Evolutionary conservation across 192 early-diverging fungal genomes (phyloP), one percentile per base, ranked within the genome.

Genomic region (Gonapodya sp.): DNA sequence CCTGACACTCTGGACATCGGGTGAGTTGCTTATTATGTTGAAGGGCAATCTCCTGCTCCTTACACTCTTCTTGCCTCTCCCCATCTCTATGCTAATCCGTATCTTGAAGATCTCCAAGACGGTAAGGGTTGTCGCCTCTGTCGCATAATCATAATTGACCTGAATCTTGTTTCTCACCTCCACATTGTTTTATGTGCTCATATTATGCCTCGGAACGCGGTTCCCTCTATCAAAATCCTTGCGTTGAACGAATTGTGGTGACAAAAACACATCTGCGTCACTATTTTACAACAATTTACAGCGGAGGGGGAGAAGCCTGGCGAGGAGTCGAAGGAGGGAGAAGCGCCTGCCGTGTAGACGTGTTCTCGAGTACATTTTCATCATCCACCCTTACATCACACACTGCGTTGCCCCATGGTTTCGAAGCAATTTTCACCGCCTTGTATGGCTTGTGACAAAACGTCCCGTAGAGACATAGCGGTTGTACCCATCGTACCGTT

Each of bases 1-100:
- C 91, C 91, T 99, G 85, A 98, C 97, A 77, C 92, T 99, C 81
- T 99, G 97, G 97, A 98, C 96, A 79, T 96, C 96, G 82, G 97
- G n/a, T n/a, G n/a, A n/a, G n/a, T n/a, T n/a, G n/a, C n/a, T n/a
- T n/a, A n/a, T n/a, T n/a, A n/a, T n/a, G n/a, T n/a, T n/a, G n/a
- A n/a, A n/a, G n/a, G n/a, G n/a, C n/a, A n/a, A n/a, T n/a, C n/a
- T n/a, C n/a, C n/a, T n/a, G n/a, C n/a, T n/a, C n/a, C n/a, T n/a
- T n/a, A n/a, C n/a, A n/a, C n/a, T n/a, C n/a, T n/a, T n/a, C n/a
- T n/a, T n/a, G n/a, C n/a, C n/a, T n/a, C n/a, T n/a, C n/a, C n/a
- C n/a, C n/a, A n/a, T n/a, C n/a, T n/a, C n/a, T n/a, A n/a, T n/a
- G n/a, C n/a, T n/a, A n/a, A n/a, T n/a, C n/a, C n/a, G n/a, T n/a